phyloP scores from a whole-genome alignment of 2,329 filamentous ascomycete genomes.

The Talaromyces amestolkiae region DNA sequence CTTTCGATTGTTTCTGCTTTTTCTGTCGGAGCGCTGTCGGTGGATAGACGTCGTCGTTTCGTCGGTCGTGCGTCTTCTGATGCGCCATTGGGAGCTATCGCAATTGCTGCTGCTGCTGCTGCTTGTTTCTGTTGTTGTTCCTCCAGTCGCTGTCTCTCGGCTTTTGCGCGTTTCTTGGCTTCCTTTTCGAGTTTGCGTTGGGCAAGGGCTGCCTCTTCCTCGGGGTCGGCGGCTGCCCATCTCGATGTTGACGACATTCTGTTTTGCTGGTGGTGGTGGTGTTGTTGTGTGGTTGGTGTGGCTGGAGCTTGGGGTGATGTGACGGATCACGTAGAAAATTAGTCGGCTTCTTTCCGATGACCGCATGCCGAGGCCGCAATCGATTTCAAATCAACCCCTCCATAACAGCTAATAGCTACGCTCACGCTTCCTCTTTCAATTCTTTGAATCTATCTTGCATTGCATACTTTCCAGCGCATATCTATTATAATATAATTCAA shows the following conservation, averaged over 20 bases:
- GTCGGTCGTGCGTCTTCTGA: conserved; percentile 44
- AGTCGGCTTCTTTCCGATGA: conserved; percentile 5
- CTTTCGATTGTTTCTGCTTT: conserved; percentile 31
- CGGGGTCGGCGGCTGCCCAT: conserved; percentile 84
- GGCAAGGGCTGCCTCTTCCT: conserved; percentile 66
- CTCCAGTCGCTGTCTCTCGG: conserved; percentile 72
- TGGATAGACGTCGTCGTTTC: conserved; percentile 43
- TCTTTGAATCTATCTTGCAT: background rate
- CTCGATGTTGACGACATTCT: conserved; percentile 61
- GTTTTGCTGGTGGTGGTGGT: background rate
- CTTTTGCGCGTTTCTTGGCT: conserved; percentile 80
- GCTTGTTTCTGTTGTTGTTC: conserved; percentile 33
- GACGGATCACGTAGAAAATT: background rate
- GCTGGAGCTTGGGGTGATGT: background rate
- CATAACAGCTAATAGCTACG: conserved; percentile 1
- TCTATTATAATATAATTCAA: conserved; percentile 7
- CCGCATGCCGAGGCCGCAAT: conserved; percentile 19
- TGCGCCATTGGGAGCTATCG: conserved; percentile 22
- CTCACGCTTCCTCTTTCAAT: background rate
- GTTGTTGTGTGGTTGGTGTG: background rate
- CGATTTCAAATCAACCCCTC: conserved; percentile 21
- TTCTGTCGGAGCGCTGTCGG: background rate
- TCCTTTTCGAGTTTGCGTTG: conserved; percentile 79
- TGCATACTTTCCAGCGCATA: background rate
- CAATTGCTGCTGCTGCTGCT: conserved; percentile 12